These are phyloP conservation scores for Ligustrum vulgare DNA, from an alignment of 257 asterid species.

Conservation along the genomic window DNA sequence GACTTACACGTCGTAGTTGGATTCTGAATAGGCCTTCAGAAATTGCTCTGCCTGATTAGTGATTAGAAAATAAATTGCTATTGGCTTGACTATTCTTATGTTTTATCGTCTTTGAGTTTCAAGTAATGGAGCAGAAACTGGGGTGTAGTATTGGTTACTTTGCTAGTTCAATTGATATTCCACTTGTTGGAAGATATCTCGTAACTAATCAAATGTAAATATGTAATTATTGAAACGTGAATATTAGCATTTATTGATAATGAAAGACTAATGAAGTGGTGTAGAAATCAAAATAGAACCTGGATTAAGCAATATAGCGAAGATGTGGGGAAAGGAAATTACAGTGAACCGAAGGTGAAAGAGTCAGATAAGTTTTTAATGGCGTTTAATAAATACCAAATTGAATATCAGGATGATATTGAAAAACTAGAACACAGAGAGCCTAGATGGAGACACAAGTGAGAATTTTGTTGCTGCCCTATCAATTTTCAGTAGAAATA, in stretches of 20 bases:
- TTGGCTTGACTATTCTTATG: background rate
- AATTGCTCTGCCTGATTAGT: conserved; percentile 2
- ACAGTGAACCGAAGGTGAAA: background rate
- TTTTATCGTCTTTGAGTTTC: background rate
- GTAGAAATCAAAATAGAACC: background rate
- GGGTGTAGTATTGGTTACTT: background rate
- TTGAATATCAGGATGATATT: background rate
- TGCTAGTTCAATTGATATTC: background rate
- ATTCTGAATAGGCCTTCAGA: background rate
- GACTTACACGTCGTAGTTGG: background rate
- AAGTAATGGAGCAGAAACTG: background rate
- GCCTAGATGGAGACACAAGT: too few relatives aligned
- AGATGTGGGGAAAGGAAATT: background rate
- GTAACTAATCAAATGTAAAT: background rate
- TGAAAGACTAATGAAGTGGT: background rate
- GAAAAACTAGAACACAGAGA: background rate
- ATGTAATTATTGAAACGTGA: background rate
- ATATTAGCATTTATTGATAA: background rate
- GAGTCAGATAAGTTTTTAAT: background rate
- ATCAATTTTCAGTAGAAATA: background rate
- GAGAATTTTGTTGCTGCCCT: background rate
- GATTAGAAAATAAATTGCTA: background rate
- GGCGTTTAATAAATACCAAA: background rate
- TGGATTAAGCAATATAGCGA: background rate
- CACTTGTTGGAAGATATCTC: background rate